phyloP scores from a whole-genome alignment of 305 asterid genomes.

The Solanum hybrid region DNA sequence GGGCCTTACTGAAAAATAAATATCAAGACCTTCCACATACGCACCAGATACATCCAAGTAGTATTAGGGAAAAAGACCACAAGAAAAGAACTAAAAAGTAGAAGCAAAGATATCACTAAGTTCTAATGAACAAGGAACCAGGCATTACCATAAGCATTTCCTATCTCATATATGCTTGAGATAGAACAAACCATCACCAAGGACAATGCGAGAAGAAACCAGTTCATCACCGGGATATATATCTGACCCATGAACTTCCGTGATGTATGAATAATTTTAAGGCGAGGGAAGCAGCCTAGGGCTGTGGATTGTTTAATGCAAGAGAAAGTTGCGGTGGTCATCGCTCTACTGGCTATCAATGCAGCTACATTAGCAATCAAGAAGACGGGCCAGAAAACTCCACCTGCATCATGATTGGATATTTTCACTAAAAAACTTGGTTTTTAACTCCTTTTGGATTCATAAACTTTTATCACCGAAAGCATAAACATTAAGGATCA shows the following conservation, averaged over 20 bases:
- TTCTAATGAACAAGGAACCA: constrained; percentile 4
- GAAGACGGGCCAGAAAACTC: constrained; percentile 94
- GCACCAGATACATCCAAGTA: background rate
- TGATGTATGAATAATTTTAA: constrained; percentile 91
- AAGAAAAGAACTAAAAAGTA: background rate
- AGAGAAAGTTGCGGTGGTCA: constrained; percentile 97
- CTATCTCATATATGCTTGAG: constrained; percentile 92
- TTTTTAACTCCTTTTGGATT: background rate
- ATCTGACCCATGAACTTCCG: constrained; percentile 98
- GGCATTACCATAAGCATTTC: constrained; percentile 91
- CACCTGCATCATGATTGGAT: constrained; percentile 50
- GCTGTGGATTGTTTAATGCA: constrained; percentile 93
- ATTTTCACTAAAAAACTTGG: background rate
- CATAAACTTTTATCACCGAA: background rate
- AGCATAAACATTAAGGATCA: background rate
- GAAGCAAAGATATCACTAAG: background rate
- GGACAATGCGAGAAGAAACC: constrained; percentile 83
- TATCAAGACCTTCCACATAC: background rate
- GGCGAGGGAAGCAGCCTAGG: constrained; percentile 99
- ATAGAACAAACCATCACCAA: constrained; percentile 86
- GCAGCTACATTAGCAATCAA: constrained; percentile 94
- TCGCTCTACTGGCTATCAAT: constrained; percentile 95
- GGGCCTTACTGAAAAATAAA: background rate
- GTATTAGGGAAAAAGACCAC: background rate
- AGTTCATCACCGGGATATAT: constrained; percentile 95